These are phyloP conservation scores for Colletotrichum eremochloae DNA, from an alignment of 2,329 filamentous ascomycete genomes.

Conservation along the genomic window DNA sequence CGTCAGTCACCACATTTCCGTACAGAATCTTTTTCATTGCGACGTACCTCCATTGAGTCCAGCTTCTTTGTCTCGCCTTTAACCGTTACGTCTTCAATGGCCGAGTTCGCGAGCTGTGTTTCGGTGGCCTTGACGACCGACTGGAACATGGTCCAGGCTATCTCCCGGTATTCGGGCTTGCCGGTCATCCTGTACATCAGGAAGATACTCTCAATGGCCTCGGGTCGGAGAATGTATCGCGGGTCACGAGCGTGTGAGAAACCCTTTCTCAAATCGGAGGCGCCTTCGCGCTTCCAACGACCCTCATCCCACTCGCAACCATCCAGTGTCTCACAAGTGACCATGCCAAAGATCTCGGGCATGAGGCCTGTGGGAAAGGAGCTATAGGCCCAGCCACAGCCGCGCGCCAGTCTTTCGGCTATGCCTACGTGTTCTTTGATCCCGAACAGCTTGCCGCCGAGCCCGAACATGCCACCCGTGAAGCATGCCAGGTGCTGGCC, in stretches of 20 bases:
- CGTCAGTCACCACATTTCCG: slow-evolving; percentile 1
- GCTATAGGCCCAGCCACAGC: slow-evolving; percentile 65
- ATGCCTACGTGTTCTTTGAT: slow-evolving; percentile 57
- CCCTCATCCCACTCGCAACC: slow-evolving; percentile 62
- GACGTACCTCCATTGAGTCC: slow-evolving; percentile 54
- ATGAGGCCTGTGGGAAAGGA: slow-evolving; percentile 64
- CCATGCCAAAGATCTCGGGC: slow-evolving; percentile 63
- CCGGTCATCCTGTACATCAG: slow-evolving; percentile 67
- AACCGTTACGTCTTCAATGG: slow-evolving; percentile 64
- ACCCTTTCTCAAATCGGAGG: slow-evolving; percentile 60
- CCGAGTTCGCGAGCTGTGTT: slow-evolving; percentile 62
- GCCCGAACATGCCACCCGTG: slow-evolving; percentile 63
- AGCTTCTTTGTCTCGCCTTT: slow-evolving; percentile 56
- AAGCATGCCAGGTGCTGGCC: slow-evolving; percentile 65
- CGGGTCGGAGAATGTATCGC: slow-evolving; percentile 64
- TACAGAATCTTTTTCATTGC: slow-evolving; percentile 25
- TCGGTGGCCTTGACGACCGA: slow-evolving; percentile 60
- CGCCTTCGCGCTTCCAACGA: slow-evolving; percentile 43
- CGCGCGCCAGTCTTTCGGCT: slow-evolving; percentile 61
- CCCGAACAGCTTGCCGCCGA: slow-evolving; percentile 61
- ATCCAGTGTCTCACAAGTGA: slow-evolving; percentile 55
- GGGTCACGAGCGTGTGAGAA: slow-evolving; percentile 72
- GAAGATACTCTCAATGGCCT: slow-evolving; percentile 67
- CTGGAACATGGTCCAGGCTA: slow-evolving; percentile 67
- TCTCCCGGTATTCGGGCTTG: slow-evolving; percentile 60